These are phyloP conservation scores for Astragalus membranaceus DNA, from an alignment of 306 rosid species.

Conservation along the genomic window DNA sequence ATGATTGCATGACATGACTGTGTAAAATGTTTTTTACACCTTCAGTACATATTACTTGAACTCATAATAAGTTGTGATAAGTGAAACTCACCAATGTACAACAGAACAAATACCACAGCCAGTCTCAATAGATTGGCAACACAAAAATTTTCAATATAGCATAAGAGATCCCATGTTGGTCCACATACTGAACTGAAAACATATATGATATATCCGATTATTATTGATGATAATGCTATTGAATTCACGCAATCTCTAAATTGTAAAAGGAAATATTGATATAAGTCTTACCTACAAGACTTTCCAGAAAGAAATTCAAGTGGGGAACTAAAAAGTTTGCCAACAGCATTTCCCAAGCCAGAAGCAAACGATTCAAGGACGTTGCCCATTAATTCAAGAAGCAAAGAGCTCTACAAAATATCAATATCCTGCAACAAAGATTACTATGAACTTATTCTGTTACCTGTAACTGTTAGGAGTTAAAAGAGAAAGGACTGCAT, in stretches of 20 bases:
- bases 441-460: neutral
- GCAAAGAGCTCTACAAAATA: neutral
- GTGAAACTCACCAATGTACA: conserved; percentile 55
- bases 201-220: neutral
- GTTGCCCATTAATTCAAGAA: conserved; percentile 37
- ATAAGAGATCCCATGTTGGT: conserved; percentile 67
- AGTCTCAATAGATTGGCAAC: conserved; percentile 50
- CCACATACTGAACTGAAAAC: conserved; percentile 53
- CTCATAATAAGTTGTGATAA: neutral
- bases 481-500: too few relatives aligned
- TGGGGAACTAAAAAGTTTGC: conserved; percentile 46
- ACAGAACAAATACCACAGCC: conserved; percentile 43
- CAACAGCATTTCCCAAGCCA: conserved; percentile 35
- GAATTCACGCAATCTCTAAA: neutral
- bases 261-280: neutral
- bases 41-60: too few relatives aligned
- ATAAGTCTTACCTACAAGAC: conserved; percentile 50
- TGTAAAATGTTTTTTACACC: too few relatives aligned
- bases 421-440: neutral
- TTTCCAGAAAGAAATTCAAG: conserved; percentile 60
- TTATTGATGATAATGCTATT: neutral
- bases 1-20: too few relatives aligned
- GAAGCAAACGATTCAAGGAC: conserved; percentile 46
- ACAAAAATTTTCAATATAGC: conserved; percentile 58
- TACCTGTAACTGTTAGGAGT: too few relatives aligned